Evolutionary conservation across 345 rosid species (phyloP), one percentile per base, ranked within the genome.

Genomic region (Psidium friedrichsthalianum): DNA sequence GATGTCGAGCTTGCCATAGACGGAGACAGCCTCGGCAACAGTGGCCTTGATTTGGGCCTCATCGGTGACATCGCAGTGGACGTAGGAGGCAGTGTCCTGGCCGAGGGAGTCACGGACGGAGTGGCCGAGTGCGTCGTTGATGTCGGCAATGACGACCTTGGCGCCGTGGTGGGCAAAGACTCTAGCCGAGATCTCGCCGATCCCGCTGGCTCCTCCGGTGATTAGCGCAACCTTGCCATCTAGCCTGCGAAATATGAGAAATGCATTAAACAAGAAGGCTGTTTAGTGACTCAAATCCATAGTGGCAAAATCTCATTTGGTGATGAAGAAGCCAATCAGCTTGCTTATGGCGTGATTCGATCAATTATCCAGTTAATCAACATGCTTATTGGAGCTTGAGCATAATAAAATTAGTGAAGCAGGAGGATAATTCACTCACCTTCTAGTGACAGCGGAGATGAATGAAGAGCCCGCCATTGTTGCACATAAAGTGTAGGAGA

Each of bases 1-100:
- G 51, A 89, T 83, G 87, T 90, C 92, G 2, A 90, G 89, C 87
- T 89, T 90, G 29, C 93, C 92, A n/a, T 89, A 64, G n/a, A 80
- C 76, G 6, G 89, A 61, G 56, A 92, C 90, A 5, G 90, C 87
- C 42, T 10, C 56, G 85, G 86, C 88, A 8, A 91, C 88, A 5
- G 88, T 88, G 11, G 53, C 83, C 87, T 84, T 83, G 6, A 86
- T 61, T 0, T 91, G 88, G 64, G 84, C 56, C 64, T 90, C 94
- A 47, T 91, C 51, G 10, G 92, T 89, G 25, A 89, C 91, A 57
- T 91, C 84, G 83, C 91, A 88, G 42, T 83, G 89, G 82, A 89
- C 86, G 16, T 82, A 90, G 32, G 88, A 69, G 32, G 87, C 85
- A 36, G 15, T 69, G 29, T 82, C 81, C 22, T 82, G 83, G 86